Percentiles rank a stretch among this genome's conserved stretches.
phyloP scores from a whole-genome alignment of 2,329 filamentous ascomycete species.

The Pyrenochaeta sp. region DNA sequence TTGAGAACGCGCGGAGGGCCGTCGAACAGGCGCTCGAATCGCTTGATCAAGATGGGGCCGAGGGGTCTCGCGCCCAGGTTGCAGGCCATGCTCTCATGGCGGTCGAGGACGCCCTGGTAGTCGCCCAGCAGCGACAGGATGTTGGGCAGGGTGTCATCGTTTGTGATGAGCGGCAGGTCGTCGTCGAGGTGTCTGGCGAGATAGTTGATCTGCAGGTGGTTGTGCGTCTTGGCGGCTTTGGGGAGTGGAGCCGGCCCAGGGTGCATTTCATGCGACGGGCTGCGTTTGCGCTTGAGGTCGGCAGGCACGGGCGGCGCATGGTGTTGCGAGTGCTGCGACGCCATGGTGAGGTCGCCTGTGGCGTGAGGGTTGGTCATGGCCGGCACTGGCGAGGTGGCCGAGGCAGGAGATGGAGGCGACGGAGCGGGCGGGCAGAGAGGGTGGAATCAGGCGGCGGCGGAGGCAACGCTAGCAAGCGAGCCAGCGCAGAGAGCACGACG shows the following conservation, averaged over 20 bases:
- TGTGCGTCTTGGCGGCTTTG: constrained; percentile 64
- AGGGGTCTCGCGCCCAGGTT: constrained; percentile 85
- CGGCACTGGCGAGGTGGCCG: constrained; percentile 22
- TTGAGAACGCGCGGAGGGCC: constrained; percentile 74
- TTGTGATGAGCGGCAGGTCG: constrained; percentile 67
- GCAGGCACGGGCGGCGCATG: constrained; percentile 27
- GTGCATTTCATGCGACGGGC: constrained; percentile 49
- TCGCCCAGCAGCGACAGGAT: constrained; percentile 76
- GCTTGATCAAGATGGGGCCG: constrained; percentile 82
- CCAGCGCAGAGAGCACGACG: constrained; percentile 19
- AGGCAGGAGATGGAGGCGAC: constrained; percentile 23
- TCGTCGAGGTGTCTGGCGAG: constrained; percentile 68
- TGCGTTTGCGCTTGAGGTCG: constrained; percentile 58
- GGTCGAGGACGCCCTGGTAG: constrained; percentile 84
- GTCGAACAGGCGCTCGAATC: constrained; percentile 86
- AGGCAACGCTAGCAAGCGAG: constrained; percentile 23
- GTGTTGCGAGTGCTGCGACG: constrained; percentile 26
- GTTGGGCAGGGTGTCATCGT: constrained; percentile 75
- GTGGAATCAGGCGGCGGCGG: constrained; percentile 32
- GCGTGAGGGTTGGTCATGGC: constrained; percentile 35
- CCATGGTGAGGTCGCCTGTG: constrained; percentile 28
- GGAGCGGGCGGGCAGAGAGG: constrained; percentile 25
- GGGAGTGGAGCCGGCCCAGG: constrained; percentile 47
- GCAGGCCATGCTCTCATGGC: constrained; percentile 85
- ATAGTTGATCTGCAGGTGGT: constrained; percentile 73